phyloP scores from a whole-genome alignment of 805 yeast species.

The Kuraishia molischiana region DNA sequence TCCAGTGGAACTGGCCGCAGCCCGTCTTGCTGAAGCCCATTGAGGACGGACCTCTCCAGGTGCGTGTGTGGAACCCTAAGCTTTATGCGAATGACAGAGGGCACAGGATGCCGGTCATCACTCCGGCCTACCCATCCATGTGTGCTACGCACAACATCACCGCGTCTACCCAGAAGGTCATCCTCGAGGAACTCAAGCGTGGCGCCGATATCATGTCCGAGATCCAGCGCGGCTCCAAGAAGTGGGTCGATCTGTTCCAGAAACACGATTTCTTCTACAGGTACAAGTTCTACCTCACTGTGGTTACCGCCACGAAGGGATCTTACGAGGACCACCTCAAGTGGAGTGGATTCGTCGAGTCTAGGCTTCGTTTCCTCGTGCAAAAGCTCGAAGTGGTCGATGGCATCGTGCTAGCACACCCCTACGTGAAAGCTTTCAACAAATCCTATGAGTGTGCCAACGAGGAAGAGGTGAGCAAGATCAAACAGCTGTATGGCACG shows the following conservation, averaged over 20 bases:
- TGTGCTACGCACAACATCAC: slow-evolving; percentile 97
- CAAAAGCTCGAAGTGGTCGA: slow-evolving; percentile 71
- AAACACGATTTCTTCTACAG: slow-evolving; percentile 76
- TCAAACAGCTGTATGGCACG: slow-evolving; percentile 40
- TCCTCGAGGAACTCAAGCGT: slow-evolving; percentile 68
- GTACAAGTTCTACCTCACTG: slow-evolving; percentile 80
- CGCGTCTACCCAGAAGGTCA: slow-evolving; percentile 75
- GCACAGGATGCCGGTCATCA: slow-evolving; percentile 95
- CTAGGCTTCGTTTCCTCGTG: slow-evolving; percentile 73
- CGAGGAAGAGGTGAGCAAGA: slow-evolving; percentile 27
- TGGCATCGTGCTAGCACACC: slow-evolving; percentile 81
- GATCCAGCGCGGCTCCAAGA: slow-evolving; percentile 48
- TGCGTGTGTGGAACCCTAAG: slow-evolving; percentile 93
- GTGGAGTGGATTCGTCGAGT: slow-evolving; percentile 92
- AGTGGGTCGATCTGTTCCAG: slow-evolving; percentile 68
- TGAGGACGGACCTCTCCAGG: slow-evolving; percentile 96
- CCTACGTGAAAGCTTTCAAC: slow-evolving; percentile 72
- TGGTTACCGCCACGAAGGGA: slow-evolving; percentile 69
- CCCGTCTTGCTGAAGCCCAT: slow-evolving; percentile 89
- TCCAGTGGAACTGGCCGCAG: slow-evolving; percentile 98
- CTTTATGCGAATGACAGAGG: slow-evolving; percentile 81
- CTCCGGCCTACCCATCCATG: slow-evolving; percentile 98
- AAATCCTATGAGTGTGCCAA: slow-evolving; percentile 31
- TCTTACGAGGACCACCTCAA: slow-evolving; percentile 74
- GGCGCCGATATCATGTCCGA: slow-evolving; percentile 66